Evolutionary conservation across 2,329 filamentous ascomycete genomes (phyloP), one percentile per base, ranked within the genome.

Genomic region (Tolypocladium amazonense): DNA sequence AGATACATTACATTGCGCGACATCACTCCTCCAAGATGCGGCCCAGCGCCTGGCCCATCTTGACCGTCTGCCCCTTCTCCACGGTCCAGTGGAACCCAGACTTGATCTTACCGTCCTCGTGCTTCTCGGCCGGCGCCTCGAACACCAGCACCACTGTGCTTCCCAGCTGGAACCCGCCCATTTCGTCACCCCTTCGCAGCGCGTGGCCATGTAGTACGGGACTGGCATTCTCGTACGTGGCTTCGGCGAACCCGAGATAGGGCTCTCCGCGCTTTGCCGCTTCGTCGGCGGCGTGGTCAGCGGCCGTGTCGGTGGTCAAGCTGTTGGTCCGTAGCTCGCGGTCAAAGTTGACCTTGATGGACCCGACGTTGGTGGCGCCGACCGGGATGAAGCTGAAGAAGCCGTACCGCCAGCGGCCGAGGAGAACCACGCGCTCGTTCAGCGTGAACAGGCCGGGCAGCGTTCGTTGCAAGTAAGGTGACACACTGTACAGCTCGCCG

Each of bases 351-450:
- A 99, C 85, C 71, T 90, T 89, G 76, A 99, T 97, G 61, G 90
- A 95, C 59, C 94, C 94, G 53, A 99, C 94, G 68, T 99, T 99
- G 27, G 94, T 99, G 9, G 94, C 94, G 63, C 94, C 94, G 39
- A 99, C 94, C 18, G 95, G 92, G 0, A 91, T 93, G 76, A 92
- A 97, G 65, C 88, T 89, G 80, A 99, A 99, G 82, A 99, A 97
- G 23, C 94, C 94, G 84, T 91, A 95, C 59, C 92, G 88, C 94
- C 94, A 99, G 61, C 92, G 84, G 23, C 94, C 94, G 1, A 99
- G 81, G 0, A 99, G 84, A 1, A 96, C 94, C 30, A 99, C 91
- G 59, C 94, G 87, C 76, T 99, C 94, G 74, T 99, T 99, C 25
- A 99, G 81, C 0, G 93, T 97, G 77, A 99, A 99, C 1, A 99